Evolutionary conservation across 2,329 filamentous ascomycete genomes (phyloP).

Genomic region (Dichotomopilus funicola): DNA sequence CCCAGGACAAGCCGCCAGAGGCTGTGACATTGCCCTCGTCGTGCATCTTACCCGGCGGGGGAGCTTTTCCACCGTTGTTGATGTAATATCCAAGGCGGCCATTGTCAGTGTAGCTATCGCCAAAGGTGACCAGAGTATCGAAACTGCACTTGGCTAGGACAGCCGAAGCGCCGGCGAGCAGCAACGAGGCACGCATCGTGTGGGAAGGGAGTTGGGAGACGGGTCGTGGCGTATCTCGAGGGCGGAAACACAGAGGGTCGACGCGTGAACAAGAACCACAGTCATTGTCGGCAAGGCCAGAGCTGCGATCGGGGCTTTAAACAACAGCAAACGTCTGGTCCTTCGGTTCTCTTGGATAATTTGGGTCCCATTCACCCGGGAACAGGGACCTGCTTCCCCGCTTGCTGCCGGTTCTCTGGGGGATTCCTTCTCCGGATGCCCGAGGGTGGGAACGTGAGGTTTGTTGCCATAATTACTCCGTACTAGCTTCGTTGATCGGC

Average conservation of each 20-base stretch:
- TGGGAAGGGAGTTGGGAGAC: neutral
- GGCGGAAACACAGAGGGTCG: neutral
- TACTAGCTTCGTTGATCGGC: too few species aligned
- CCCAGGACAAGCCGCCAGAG: constrained; percentile 63
- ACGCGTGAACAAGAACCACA: neutral
- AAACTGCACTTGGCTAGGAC: constrained; percentile 33
- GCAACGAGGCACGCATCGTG: constrained; percentile 17
- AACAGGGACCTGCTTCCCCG: constrained; percentile 9
- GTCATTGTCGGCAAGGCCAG: neutral
- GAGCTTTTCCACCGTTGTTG: constrained; percentile 49
- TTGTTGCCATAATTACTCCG: neutral
- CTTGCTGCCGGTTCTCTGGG: constrained; percentile 23
- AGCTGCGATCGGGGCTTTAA: neutral
- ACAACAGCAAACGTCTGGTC: neutral
- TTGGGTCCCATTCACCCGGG: constrained; percentile 25
- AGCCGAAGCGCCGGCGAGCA: constrained; percentile 20
- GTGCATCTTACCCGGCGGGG: constrained; percentile 52
- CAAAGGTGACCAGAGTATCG: constrained; percentile 61
- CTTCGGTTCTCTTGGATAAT: constrained; percentile 11
- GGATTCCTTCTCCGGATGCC: constrained; percentile 3
- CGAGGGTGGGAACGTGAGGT: neutral
- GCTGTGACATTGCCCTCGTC: constrained; percentile 46
- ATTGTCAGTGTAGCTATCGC: constrained; percentile 73
- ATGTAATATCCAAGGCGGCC: constrained; percentile 59
- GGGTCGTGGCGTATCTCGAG: too few species aligned